Evolutionary conservation across 345 rosid genomes (phyloP).

Genomic region (Noccaea caerulescens): DNA sequence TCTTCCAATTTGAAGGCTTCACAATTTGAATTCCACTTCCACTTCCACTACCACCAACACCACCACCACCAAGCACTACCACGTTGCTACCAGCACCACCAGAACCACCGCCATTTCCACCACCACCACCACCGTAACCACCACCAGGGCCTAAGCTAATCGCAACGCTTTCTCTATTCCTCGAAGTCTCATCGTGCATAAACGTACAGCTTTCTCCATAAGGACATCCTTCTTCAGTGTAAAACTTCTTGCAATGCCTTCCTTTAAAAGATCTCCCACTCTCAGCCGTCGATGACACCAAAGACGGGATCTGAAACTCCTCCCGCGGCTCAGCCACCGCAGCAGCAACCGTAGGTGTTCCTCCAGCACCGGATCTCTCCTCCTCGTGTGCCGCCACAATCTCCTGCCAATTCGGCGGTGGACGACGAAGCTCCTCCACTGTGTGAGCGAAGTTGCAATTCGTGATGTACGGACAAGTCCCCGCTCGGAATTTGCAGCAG

Average conservation of each 20-base stretch:
- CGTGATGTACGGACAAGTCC: conserved; percentile 76
- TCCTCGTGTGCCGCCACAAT: conserved; percentile 58
- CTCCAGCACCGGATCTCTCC: conserved; percentile 39
- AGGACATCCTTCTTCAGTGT: conserved; percentile 95
- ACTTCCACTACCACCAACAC: conserved; percentile 40
- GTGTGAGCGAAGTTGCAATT: conserved; percentile 95
- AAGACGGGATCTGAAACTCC: conserved; percentile 84
- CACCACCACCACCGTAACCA: conserved; percentile 70
- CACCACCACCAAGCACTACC: conserved; percentile 42
- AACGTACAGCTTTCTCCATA: conserved; percentile 93
- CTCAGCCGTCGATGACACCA: conserved; percentile 49
- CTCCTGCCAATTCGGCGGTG: conserved; percentile 96
- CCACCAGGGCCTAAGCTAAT: conserved; percentile 96
- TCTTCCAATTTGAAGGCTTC: conserved; percentile 98
- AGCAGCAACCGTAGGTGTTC: conserved; percentile 12
- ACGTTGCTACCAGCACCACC: conserved; percentile 43
- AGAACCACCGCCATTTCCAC: conserved; percentile 36
- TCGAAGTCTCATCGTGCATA: conserved; percentile 88
- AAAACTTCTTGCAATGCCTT: conserved; percentile 95
- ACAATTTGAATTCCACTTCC: conserved; percentile 47
- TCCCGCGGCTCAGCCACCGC: conserved; percentile 50
- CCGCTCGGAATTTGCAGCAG: conserved; percentile 73
- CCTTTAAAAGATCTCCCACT: conserved; percentile 71
- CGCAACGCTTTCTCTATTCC: conserved; percentile 92
- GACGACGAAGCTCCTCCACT: conserved; percentile 82